phyloP scores from a whole-genome alignment of 2,329 filamentous ascomycete species.

The Hyphodiscus sp. region DNA sequence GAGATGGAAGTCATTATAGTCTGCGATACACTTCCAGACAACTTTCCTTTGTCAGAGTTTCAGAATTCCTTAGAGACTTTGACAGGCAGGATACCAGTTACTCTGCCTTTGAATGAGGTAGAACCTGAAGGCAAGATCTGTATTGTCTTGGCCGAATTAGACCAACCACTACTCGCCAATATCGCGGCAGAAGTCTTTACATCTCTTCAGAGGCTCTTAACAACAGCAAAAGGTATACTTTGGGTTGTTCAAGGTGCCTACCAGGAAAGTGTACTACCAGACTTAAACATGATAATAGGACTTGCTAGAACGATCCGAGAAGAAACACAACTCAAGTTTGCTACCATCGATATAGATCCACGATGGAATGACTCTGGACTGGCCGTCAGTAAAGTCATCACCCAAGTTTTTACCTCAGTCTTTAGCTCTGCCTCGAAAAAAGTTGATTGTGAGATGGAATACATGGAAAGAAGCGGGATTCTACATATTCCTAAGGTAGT shows the following conservation, averaged over 20 bases:
- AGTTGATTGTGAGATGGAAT: neutral
- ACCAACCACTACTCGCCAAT: neutral
- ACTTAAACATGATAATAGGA: neutral
- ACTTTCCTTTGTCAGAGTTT: neutral
- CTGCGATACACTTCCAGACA: neutral
- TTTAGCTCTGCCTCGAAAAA: neutral
- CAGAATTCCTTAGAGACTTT: neutral
- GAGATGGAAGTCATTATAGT: neutral
- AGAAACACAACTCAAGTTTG: neutral
- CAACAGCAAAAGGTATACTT: neutral
- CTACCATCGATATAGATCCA: neutral
- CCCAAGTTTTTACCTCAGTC: neutral
- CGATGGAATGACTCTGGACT: neutral
- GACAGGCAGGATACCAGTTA: neutral
- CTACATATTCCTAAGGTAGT: neutral
- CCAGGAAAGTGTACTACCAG: neutral
- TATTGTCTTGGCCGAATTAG: neutral
- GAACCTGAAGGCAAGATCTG: neutral
- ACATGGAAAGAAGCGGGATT: neutral
- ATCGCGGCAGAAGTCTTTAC: neutral
- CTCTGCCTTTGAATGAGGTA: neutral
- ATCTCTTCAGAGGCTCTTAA: neutral
- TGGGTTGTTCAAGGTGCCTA: slow-evolving; percentile 1
- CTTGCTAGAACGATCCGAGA: neutral
- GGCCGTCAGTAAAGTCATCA: neutral